phyloP scores from a whole-genome alignment of 1,139 yeast species.

The Yamadazyma diddensiae region DNA sequence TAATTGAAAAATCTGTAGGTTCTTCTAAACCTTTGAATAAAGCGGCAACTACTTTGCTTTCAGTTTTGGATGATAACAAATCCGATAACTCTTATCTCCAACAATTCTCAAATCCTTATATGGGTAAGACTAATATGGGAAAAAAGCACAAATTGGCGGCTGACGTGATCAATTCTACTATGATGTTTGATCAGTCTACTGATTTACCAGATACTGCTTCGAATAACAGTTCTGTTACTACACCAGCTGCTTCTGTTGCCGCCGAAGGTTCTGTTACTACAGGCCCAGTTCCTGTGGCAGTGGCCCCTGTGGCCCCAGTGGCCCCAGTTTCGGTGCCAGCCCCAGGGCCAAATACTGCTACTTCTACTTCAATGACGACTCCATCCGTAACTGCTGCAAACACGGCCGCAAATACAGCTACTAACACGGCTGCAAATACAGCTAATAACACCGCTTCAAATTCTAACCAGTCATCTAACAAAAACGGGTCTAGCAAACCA shows the following conservation, averaged over 20 bases:
- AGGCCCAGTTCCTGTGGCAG: neutral
- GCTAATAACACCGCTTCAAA: neutral
- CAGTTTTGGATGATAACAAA: conserved; percentile 49
- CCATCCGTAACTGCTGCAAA: neutral
- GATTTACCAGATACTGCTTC: conserved; percentile 14
- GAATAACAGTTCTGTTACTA: conserved; percentile 13
- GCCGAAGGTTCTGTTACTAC: conserved; percentile 4
- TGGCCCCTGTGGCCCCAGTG: neutral
- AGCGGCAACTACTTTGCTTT: conserved; percentile 64
- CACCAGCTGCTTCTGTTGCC: conserved; percentile 15
- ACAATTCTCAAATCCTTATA: conserved; percentile 52
- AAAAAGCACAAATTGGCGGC: conserved; percentile 24
- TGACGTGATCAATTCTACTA: conserved; percentile 35
- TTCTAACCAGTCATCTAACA: neutral
- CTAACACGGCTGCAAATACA: neutral
- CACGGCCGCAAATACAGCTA: neutral
- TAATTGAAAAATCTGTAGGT: neutral
- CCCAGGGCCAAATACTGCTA: conserved; percentile 1
- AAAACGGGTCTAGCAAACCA: neutral
- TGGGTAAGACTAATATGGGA: conserved; percentile 13
- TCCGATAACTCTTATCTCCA: conserved; percentile 19
- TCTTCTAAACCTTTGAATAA: conserved; percentile 44
- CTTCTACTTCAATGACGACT: neutral
- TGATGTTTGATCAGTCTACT: conserved; percentile 31
- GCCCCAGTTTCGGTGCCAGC: neutral